Evolutionary conservation across 805 yeast genomes (phyloP).

Genomic region (Ogataea degrootiae): DNA sequence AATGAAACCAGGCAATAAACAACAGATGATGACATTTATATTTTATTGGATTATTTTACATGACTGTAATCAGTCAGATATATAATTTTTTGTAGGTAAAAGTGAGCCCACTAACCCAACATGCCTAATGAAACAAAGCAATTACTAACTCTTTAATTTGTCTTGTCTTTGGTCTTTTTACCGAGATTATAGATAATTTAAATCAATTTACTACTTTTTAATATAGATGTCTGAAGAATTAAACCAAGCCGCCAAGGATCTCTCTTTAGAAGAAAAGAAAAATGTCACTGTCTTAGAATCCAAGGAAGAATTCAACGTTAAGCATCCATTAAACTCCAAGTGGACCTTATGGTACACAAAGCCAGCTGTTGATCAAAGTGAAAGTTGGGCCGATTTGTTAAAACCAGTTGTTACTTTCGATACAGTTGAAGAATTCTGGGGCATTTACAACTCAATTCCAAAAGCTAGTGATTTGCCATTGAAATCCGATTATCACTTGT

Average conservation of each 20-base stretch:
- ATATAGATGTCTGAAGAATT: slow-evolving; percentile 31
- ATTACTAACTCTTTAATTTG: too few relatives aligned
- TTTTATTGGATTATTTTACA: too few relatives aligned
- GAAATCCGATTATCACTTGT: slow-evolving; percentile 91
- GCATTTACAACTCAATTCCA: slow-evolving; percentile 90
- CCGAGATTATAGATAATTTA: too few relatives aligned
- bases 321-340: slow-evolving; percentile 83
- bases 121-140: too few relatives aligned
- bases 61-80: too few relatives aligned
- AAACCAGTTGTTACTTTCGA: slow-evolving; percentile 89
- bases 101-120: too few relatives aligned
- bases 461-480: slow-evolving; percentile 85
- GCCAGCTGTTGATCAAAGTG: slow-evolving; percentile 74
- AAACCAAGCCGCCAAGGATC: slow-evolving; percentile 30
- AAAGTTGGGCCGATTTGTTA: slow-evolving; percentile 88
- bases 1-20: too few relatives aligned
- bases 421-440: slow-evolving; percentile 99
- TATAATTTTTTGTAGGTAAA: too few relatives aligned
- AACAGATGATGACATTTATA: too few relatives aligned
- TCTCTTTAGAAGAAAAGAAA: slow-evolving; percentile 31
- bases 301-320: slow-evolving; percentile 62
- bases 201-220: background rate
- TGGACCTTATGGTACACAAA: slow-evolving; percentile 99
- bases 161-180: background rate
- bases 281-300: slow-evolving; percentile 51